Evolutionary conservation across 2,329 filamentous ascomycete species (phyloP).

Genomic region (Aciculosporium take): DNA sequence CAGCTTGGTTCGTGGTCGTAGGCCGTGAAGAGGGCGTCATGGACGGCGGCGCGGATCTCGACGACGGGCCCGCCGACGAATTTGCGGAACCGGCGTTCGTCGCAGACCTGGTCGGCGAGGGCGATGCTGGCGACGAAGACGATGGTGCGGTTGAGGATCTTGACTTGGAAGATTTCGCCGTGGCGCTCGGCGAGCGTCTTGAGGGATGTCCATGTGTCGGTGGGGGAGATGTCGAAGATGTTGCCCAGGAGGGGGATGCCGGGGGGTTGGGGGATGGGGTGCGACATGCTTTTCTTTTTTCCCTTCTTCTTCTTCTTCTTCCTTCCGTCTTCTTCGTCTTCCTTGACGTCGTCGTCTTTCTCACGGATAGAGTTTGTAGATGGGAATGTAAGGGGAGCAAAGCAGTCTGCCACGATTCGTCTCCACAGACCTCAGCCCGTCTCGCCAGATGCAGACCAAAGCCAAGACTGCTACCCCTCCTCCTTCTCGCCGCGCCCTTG

Average conservation of each 20-base stretch:
- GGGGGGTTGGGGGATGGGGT: conserved; percentile 21
- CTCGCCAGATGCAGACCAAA: too few species aligned
- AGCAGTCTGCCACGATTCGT: too few species aligned
- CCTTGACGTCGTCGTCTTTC: too few species aligned
- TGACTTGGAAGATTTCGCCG: conserved; percentile 26
- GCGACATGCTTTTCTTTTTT: conserved; percentile 14
- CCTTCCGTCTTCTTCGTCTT: background rate
- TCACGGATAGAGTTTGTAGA: too few species aligned
- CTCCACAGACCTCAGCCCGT: too few species aligned
- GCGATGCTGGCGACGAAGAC: conserved; percentile 33
- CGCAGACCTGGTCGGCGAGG: conserved; percentile 36
- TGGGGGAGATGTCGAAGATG: conserved; percentile 20
- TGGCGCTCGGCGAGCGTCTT: conserved; percentile 22
- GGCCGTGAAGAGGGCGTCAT: conserved; percentile 39
- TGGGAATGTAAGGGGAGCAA: too few species aligned
- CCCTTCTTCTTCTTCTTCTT: background rate
- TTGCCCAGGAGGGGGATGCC: conserved; percentile 24
- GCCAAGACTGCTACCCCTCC: background rate
- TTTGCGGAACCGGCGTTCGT: conserved; percentile 39
- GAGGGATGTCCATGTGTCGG: conserved; percentile 23
- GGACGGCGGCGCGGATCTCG: conserved; percentile 35
- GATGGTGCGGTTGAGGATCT: conserved; percentile 18
- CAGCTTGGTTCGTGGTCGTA: conserved; percentile 33
- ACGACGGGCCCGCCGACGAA: conserved; percentile 37
- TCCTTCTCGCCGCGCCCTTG: too few species aligned